These are phyloP conservation scores for Dendrothele bispora DNA, from an alignment of 768 basidiomycete species.

Conservation along the genomic window DNA sequence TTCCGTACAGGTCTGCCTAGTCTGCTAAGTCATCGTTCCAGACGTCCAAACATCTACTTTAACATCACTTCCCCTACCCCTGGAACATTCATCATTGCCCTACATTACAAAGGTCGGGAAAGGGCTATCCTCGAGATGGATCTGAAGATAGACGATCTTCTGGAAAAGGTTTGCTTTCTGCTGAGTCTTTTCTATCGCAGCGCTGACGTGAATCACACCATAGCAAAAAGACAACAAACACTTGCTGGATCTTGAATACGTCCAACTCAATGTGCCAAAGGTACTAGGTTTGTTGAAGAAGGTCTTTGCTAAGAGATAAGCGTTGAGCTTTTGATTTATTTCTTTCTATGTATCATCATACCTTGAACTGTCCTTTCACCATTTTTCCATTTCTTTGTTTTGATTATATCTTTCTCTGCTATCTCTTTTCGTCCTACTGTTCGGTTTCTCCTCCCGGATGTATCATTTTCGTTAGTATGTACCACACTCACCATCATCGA, in stretches of 20 bases:
- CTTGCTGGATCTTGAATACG: constrained; percentile 94
- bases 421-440: not conserved
- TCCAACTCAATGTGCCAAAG: constrained; percentile 95
- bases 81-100: constrained; percentile 97
- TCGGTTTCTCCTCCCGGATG: constrained; percentile 6
- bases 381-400: constrained; percentile 2
- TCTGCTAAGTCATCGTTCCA: constrained; percentile 28
- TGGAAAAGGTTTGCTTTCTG: constrained; percentile 78
- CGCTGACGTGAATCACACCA: constrained; percentile 9
- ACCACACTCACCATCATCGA: constrained; percentile 5
- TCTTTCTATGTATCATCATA: constrained; percentile 13
- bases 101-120: constrained; percentile 98
- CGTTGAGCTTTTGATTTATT: constrained; percentile 12
- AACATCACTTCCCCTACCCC: constrained; percentile 97
- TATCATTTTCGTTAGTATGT: constrained; percentile 10
- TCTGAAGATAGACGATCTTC: constrained; percentile 94
- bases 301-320: constrained; percentile 53
- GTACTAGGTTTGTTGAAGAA: constrained; percentile 91
- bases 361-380: constrained; percentile 5
- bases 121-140: constrained; percentile 99
- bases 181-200: not conserved
- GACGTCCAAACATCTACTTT: constrained; percentile 98
- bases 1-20: not conserved
- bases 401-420: constrained; percentile 6
- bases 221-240: constrained; percentile 99